A percentile compares a stretch with the other conserved stretches of the same genome.
Evolutionary conservation across 257 asterid genomes (phyloP).

Genomic region (Cruciata laevipes): DNA sequence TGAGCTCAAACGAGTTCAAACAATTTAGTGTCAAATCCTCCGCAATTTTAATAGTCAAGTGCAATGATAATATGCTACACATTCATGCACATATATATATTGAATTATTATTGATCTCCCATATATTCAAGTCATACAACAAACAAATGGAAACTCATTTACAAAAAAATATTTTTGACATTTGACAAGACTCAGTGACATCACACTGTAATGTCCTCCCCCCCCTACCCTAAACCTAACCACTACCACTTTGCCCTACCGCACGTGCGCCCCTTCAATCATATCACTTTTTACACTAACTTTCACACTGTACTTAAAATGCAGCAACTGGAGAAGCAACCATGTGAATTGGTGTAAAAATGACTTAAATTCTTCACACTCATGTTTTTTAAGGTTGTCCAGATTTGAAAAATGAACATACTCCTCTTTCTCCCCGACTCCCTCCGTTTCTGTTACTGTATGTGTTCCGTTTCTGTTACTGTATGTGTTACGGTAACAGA

Average conservation of each 20-base stretch:
- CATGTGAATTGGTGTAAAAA: background rate
- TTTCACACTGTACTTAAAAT: background rate
- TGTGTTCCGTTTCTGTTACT: too few species aligned
- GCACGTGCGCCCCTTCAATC: slow-evolving; percentile 10
- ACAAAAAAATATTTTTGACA: background rate
- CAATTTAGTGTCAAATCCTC: background rate
- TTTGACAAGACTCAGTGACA: slow-evolving; percentile 9
- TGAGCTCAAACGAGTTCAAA: background rate
- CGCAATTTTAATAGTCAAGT: background rate
- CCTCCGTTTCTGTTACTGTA: too few species aligned
- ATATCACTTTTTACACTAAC: background rate
- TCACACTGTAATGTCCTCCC: slow-evolving; percentile 1
- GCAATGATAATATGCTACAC: background rate
- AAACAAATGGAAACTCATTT: slow-evolving; percentile 6
- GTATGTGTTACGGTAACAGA: too few species aligned
- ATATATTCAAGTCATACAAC: background rate
- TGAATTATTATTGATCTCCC: background rate
- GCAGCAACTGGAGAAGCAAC: background rate
- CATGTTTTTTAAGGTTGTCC: background rate
- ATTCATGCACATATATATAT: background rate
- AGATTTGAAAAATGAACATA: too few species aligned
- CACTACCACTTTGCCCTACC: slow-evolving; percentile 9
- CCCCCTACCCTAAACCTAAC: background rate
- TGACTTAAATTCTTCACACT: background rate
- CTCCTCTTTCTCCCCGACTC: too few species aligned